A percentile compares a stretch with the other conserved stretches of the same genome.
These are phyloP conservation scores for Aspergillus ibericus DNA, from an alignment of 2,329 filamentous ascomycete genomes.

Conservation along the genomic window DNA sequence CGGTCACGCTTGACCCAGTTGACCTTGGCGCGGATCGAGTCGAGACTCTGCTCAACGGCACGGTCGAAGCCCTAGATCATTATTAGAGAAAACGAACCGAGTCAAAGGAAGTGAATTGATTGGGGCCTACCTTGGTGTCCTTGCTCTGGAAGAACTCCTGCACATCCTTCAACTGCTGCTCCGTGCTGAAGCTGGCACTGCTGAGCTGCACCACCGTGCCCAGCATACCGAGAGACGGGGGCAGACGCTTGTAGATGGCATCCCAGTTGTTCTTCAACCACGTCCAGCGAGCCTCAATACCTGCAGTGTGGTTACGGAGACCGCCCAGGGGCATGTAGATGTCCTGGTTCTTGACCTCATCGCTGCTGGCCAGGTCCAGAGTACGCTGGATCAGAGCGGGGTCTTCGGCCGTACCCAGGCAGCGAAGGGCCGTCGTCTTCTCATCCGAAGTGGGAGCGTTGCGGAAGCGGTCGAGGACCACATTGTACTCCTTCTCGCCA, in stretches of 20 bases:
- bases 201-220: conserved; percentile 80
- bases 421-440: conserved; percentile 85
- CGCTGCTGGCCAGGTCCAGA: conserved; percentile 70
- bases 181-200: conserved; percentile 75
- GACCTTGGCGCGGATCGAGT: conserved; percentile 80
- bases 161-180: conserved; percentile 73
- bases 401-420: conserved; percentile 74
- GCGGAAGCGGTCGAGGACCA: conserved; percentile 72
- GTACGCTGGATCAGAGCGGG: conserved; percentile 80
- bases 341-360: conserved; percentile 90
- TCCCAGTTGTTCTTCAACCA: conserved; percentile 92
- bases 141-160: conserved; percentile 78
- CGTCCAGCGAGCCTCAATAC: conserved; percentile 75
- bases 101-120: not conserved
- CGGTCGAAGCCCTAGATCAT: conserved; percentile 69
- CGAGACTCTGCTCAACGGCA: conserved; percentile 83
- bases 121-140: conserved; percentile 68
- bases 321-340: conserved; percentile 85
- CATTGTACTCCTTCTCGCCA: conserved; percentile 81
- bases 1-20: conserved; percentile 76
- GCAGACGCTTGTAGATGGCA: conserved; percentile 74
- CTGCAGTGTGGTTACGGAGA: conserved; percentile 72
- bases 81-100: conserved; percentile 19
- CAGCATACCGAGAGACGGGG: conserved; percentile 83
- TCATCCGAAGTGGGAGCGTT: conserved; percentile 77